These are phyloP conservation scores for Alternaria consortialis DNA, from an alignment of 2,329 filamentous ascomycete species.

Conservation along the genomic window DNA sequence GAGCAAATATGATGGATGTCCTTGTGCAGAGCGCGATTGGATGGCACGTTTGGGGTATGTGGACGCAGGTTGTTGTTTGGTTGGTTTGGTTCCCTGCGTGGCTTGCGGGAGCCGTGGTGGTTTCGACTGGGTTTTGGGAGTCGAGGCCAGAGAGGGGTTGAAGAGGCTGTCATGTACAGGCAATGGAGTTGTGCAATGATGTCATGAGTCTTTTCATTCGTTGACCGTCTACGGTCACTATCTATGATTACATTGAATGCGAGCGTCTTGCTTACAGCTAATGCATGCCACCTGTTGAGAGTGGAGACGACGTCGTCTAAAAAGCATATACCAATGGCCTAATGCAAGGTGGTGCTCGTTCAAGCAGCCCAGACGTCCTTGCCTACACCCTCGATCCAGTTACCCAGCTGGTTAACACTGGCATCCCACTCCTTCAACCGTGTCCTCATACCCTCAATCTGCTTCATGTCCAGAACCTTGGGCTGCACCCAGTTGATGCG, in stretches of 20 bases:
- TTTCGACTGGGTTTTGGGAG: constrained; percentile 35
- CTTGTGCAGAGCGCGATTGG: constrained; percentile 80
- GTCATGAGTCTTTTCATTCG: constrained; percentile 26
- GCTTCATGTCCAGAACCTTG: constrained; percentile 93
- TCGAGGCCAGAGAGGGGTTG: neutral
- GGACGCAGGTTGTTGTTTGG: constrained; percentile 90
- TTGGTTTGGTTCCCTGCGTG: constrained; percentile 96
- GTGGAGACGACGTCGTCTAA: constrained; percentile 4
- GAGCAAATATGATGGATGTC: constrained; percentile 61
- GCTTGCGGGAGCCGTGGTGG: constrained; percentile 65
- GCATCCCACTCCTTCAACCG: constrained; percentile 93
- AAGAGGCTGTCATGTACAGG: neutral
- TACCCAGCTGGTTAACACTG: constrained; percentile 93
- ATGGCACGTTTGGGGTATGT: constrained; percentile 89
- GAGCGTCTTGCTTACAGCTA: constrained; percentile 14
- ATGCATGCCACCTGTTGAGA: constrained; percentile 5
- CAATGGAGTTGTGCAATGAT: constrained; percentile 6
- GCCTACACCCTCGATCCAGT: constrained; percentile 94
- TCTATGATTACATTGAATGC: constrained; percentile 31
- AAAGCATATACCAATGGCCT: neutral
- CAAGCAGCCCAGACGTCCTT: constrained; percentile 92
- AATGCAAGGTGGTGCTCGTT: constrained; percentile 2
- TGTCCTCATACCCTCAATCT: constrained; percentile 91
- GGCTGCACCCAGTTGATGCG: constrained; percentile 99
- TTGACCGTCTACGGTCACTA: constrained; percentile 18